phyloP scores from a whole-genome alignment of 768 basidiomycete genomes.

The Panus rudis region DNA sequence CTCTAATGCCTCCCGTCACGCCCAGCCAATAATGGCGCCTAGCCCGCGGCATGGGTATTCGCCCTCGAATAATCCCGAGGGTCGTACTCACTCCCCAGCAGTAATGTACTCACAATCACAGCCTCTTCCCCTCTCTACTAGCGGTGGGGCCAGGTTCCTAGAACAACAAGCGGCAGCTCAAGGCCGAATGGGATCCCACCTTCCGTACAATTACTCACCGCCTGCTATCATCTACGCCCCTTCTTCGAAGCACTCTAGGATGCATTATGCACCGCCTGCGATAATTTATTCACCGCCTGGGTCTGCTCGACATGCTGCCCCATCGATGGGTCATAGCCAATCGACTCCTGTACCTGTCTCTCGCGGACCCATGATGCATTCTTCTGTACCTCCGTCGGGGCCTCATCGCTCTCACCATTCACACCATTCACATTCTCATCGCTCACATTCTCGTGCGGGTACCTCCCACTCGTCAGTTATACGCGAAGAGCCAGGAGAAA shows the following conservation, averaged over 20 bases:
- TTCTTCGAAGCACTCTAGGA: conserved; percentile 32
- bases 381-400: conserved; percentile 34
- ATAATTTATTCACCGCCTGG: conserved; percentile 43
- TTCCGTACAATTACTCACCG: conserved; percentile 31
- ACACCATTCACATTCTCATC: background rate
- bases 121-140: conserved; percentile 28
- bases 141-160: conserved; percentile 13
- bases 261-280: conserved; percentile 53
- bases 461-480: background rate
- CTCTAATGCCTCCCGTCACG: conserved; percentile 24
- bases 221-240: conserved; percentile 61
- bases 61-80: conserved; percentile 14
- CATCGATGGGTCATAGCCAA: conserved; percentile 63
- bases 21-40: conserved; percentile 26
- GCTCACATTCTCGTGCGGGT: background rate
- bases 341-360: conserved; percentile 57
- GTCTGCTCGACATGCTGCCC: conserved; percentile 23
- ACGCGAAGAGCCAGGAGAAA: conserved; percentile 4
- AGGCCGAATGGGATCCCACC: conserved; percentile 29
- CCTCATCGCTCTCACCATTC: background rate
- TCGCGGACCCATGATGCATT: conserved; percentile 21
- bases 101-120: conserved; percentile 34
- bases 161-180: conserved; percentile 19
- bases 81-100: conserved; percentile 11
- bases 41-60: conserved; percentile 23